phyloP scores from a whole-genome alignment of 768 basidiomycete genomes.

The Tylopilus rubrobrunneus region DNA sequence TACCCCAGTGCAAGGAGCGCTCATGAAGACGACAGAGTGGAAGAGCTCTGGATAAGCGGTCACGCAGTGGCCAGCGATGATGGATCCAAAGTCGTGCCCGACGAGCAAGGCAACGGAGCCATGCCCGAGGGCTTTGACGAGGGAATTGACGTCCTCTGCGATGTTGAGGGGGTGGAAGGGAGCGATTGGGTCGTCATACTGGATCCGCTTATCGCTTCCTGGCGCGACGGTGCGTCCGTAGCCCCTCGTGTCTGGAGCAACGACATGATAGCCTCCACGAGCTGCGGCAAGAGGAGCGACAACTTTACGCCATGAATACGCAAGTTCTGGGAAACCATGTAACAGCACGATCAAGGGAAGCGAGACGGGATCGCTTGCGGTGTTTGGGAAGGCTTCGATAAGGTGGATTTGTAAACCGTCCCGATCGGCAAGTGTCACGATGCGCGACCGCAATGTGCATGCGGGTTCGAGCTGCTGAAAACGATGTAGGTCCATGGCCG shows the following conservation, averaged over 20 bases:
- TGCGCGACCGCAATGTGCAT: constrained; percentile 35
- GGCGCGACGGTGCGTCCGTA: constrained; percentile 41
- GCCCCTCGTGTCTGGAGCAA: constrained; percentile 61
- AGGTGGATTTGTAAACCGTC: constrained; percentile 40
- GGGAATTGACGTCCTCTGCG: constrained; percentile 47
- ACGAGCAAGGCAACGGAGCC: constrained; percentile 44
- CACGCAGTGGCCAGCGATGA: constrained; percentile 49
- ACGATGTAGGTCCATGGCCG: constrained; percentile 15
- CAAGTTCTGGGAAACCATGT: constrained; percentile 66
- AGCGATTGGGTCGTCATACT: constrained; percentile 46
- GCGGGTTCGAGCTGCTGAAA: constrained; percentile 22
- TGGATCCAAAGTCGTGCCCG: constrained; percentile 60
- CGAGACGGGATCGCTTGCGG: constrained; percentile 14
- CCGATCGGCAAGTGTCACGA: constrained; percentile 43
- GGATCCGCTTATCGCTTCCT: constrained; percentile 13
- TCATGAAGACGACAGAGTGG: constrained; percentile 54
- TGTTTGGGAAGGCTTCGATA: constrained; percentile 42
- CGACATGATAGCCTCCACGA: constrained; percentile 49
- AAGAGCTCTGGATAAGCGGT: constrained; percentile 56
- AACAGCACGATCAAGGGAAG: constrained; percentile 52
- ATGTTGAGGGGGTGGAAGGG: constrained; percentile 51
- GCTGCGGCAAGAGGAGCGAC: constrained; percentile 45
- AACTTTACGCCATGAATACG: constrained; percentile 63
- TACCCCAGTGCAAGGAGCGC: constrained; percentile 50
- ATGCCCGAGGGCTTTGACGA: constrained; percentile 51